Evolutionary conservation across 805 yeast species (phyloP), one percentile per base, ranked within the genome.

Genomic region (Barnettozyma vustinii): DNA sequence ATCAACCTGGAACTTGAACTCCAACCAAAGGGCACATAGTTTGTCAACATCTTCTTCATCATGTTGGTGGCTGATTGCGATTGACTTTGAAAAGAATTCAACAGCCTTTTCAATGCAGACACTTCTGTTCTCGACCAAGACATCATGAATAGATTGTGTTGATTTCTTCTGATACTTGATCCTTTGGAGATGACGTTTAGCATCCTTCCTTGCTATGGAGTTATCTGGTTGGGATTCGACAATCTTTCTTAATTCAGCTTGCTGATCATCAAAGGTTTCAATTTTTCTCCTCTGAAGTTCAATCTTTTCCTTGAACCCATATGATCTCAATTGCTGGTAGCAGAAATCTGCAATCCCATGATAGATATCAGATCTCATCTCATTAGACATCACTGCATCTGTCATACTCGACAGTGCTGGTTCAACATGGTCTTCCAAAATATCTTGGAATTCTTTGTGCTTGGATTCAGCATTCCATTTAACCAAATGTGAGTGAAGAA

Each of bases 11-110:
- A 63, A 61, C 2, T 81, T 72, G 55, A 80, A 75, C 52, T 83
- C 86, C 37, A 92, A 71, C 96, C 97, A 92, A 10, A 92, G 63
- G 0, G 91, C 85, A 63, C 91, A 84, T 52, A 91, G 84, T 48
- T 87, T 77, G 59, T 88, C 95, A 26, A 84, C 68, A 45, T 79
- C 84, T 50, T 77, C 79, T 44, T 77, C 80, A 46, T 74, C 76
- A 51, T 62, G 70, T 3, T 57, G 58, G 42, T 74, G 77, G 40
- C 72, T 63, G 18, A 69, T 63, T 1, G 72, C 61, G n/a, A 86
- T 65, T 15, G 85, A 70, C 39, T 69, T 72, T 46, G 89, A 58
- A 58, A 83, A 87, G 54, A 77, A 83, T 20, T 72, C 74, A 15
- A 83, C 68, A 0, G 95, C 79, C 32, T 77, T 74, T 21, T 65